Evolutionary conservation across 768 basidiomycete genomes (phyloP), one percentile per base, ranked within the genome.

Genomic region (Auricularia heimuer): DNA sequence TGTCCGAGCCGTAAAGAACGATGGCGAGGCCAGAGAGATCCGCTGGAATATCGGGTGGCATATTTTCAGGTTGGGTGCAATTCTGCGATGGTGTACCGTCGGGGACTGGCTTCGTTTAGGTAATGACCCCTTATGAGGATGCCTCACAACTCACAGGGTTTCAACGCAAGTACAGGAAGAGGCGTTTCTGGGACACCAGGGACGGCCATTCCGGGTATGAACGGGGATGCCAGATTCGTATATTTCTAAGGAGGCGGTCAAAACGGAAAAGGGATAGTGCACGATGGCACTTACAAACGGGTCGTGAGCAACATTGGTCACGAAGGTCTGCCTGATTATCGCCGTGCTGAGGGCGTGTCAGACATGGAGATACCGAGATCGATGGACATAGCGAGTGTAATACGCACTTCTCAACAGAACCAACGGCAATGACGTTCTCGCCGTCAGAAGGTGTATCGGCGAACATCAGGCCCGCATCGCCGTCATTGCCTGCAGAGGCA

Each of bases 381-480:
- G 29, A 29, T 29, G 8, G 18, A 18, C 54, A 7, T 54, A n/a
- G 8, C 18, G 29, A 54, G n/a, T n/a, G 54, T 54, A 18, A 54
- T 7, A 18, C 54, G 11, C n/a, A 54, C 54, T 70, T 33, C 34
- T 70, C 67, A 29, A 67, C 68, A 10, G 64, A 65, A 14, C 37
- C 58, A 29, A 65, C 64, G 11, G 64, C 21, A 21, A 65, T 65
- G 42, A 65, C 64, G 61, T 37, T 35, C 10, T 62, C 42, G 24
- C 64, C 64, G 35, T 11, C 47, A 6, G 36, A 34, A 8, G 64
- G 64, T 14, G 60, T 29, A 3, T 34, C 10, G 36, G 60, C 11
- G 34, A 29, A 61, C 64, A 61, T 62, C 54, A 56, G 34, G 7
- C 62, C 65, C 6, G 16, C 47, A 37, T 42, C 39, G 39, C 65